Base-by-base conservation (phyloP, 805 yeast species). In the Millerozyma miso region DNA sequence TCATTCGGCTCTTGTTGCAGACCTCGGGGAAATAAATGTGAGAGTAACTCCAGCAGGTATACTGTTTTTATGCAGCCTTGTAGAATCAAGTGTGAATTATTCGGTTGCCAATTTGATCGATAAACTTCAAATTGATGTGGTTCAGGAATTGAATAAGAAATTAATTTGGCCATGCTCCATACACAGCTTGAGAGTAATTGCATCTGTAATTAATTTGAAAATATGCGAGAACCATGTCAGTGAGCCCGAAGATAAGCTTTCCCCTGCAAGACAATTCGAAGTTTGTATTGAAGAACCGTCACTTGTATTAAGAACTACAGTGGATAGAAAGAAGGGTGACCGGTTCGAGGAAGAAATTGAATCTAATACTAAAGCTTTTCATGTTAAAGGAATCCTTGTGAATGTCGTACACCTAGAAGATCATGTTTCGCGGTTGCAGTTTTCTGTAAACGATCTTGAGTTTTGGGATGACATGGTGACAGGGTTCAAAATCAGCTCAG, bases 71-170 rank as follows among this genome's bases (percentile, higher is more conserved):
- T 62, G 73, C 1, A 63, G 60, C 0, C 51, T 80, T 29, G 37
- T 64, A 1, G 60, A 60, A 3, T 59, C 62, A 1, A 50, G 65
- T 12, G 63, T 67, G 18, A 60, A 59, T 14, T 63, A 66, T 13
- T 65, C 74, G 2, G 55, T 80, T 29, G 73, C 71, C 7, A 67
- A 71, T 10, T 67, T 80, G 4, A 63, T 89, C 51, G 97, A 90
- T 58, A 58, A 59, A 14, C 61, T 88, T 13, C 95, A 90, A 45
- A 58, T 77, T 14, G 77, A 78, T 7, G 76, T 84, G 2, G 69
- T 86, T 10, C 59, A 62, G 29, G 62, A 65, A 6, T 58, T 86
- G 19, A 62, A 67, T 19, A 40, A 39, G 5, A 56, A 63, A 17
- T 53, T 73, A 36, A 42, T 51, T 3, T 60, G 65, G 1, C 48